Base-by-base conservation (phyloP, 441 rosid species). In the Euphorbia celastroides region DNA sequence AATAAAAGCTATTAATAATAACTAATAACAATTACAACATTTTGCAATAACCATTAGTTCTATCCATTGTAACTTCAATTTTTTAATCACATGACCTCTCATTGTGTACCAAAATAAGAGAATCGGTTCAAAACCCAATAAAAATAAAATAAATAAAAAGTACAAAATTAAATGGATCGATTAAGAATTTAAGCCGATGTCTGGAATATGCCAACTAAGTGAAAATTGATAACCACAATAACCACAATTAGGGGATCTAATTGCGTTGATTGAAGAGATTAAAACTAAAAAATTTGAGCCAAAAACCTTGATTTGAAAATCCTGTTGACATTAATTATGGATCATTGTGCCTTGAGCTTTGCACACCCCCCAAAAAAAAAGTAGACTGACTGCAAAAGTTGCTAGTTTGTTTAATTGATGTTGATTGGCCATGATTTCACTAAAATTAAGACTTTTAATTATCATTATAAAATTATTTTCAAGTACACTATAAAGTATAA, bases 341-440 rank as follows among this genome's bases (percentile, higher is more conserved):
- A 54, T 57, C 5, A 17, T 22, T 20, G 72, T 72, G 70, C 60
- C 76, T 81, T 74, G 82, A 81, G 85, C 79, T 66, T 41, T 74
- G 82, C 82, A 72, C 67, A 16, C 46, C n/a, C n/a, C n/a, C n/a
- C n/a, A n/a, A n/a, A n/a, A 26, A 30, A 42, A 80, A 70, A 62
- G 13, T 25, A 26, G 27, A 58, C 72, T 34, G 46, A 26, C 68
- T 36, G 19, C 38, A 7, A 2, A 10, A 42, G 16, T 10, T 12
- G 11, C 1, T 38, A 42, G 16, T 65, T 72, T 70, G 13, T 52
- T 22, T 52, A 52, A 22, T 22, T 52, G 23, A 22, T 22, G 56
- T 73, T 65, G 74, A 38, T 48, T 51, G 56, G 60, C 78, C 73
- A 62, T 51, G 71, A 73, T 75, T 72, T 65, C 51, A 63, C 59